Conservation (phyloP, 1,284 basidiomycete species). For the Ustilago curta region DNA sequence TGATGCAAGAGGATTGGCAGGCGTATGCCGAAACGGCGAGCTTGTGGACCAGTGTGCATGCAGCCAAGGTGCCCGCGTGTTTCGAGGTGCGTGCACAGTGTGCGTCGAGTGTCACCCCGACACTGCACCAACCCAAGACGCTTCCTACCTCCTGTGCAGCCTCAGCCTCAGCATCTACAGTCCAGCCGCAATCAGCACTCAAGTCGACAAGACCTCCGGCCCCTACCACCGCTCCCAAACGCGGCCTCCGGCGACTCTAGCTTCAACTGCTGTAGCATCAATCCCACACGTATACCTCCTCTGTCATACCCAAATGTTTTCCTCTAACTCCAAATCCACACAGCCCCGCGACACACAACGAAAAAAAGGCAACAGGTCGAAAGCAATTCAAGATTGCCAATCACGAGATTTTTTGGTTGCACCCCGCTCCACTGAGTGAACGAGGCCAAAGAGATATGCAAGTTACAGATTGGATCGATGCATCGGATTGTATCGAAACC, state of each 20-base stretch:
- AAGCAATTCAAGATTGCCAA: constrained; percentile 38
- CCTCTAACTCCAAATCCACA: background rate
- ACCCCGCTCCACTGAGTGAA: background rate
- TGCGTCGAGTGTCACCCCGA: background rate
- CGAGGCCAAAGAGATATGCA: background rate
- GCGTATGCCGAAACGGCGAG: constrained; percentile 83
- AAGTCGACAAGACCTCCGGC: constrained; percentile 3
- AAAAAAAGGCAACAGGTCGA: constrained; percentile 18
- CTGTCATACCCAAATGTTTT: constrained; percentile 1
- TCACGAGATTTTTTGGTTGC: constrained; percentile 24
- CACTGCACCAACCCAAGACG: background rate
- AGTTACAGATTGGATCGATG: background rate
- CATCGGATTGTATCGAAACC: constrained; percentile 1
- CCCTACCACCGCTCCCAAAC: constrained; percentile 28
- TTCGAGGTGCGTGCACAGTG: constrained; percentile 1
- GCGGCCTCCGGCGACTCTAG: constrained; percentile 44
- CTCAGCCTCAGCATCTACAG: constrained; percentile 6
- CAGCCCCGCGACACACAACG: background rate
- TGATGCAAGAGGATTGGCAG: constrained; percentile 82
- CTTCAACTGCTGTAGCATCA: background rate
- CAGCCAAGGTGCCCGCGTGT: constrained; percentile 71
- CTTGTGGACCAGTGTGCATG: constrained; percentile 86
- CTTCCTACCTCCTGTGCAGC: constrained; percentile 4
- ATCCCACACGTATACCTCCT: background rate
- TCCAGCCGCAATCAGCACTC: background rate